Conservation (phyloP, 2,329 filamentous ascomycete species). For the Scedosporium boydii region DNA sequence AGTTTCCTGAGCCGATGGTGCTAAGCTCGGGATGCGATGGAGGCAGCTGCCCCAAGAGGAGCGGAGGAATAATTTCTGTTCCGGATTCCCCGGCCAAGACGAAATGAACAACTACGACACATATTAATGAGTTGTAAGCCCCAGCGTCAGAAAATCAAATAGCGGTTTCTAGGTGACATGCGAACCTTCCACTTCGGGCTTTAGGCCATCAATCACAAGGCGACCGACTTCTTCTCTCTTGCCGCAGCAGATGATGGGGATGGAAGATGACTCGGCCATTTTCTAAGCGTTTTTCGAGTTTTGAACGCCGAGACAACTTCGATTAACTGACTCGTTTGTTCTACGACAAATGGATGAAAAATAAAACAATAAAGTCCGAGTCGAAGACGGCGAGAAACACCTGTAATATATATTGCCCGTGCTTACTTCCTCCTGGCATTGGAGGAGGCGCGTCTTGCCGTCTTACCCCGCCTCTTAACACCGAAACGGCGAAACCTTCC, state of each 20-base stretch:
- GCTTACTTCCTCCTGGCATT: too few species aligned
- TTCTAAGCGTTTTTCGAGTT: neutral
- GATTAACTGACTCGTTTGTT: neutral
- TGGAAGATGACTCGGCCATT: neutral
- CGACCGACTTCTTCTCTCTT: conserved; percentile 9
- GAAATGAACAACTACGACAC: conserved; percentile 10
- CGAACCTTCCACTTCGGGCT: conserved; percentile 11
- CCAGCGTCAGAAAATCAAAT: neutral
- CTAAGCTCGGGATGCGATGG: conserved; percentile 11
- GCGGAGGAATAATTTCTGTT: conserved; percentile 10
- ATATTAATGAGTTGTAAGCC: neutral
- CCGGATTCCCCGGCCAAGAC: conserved; percentile 8
- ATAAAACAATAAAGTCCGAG: too few species aligned
- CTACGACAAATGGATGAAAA: too few species aligned
- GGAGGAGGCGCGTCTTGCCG: too few species aligned
- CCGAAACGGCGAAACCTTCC: too few species aligned
- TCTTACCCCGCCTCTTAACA: too few species aligned
- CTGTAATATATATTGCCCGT: too few species aligned
- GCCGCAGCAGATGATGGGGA: conserved; percentile 10
- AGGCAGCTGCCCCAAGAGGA: conserved; percentile 5
- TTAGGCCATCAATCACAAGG: conserved; percentile 10
- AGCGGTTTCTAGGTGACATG: too few species aligned
- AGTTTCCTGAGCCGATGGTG: conserved; percentile 9
- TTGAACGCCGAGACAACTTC: neutral
- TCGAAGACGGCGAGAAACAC: too few species aligned